Evolutionary conservation across 495 filamentous ascomycete genomes (phyloP), one percentile per base, ranked within the genome.

Genomic region (Amphirosellinia nigrospora): DNA sequence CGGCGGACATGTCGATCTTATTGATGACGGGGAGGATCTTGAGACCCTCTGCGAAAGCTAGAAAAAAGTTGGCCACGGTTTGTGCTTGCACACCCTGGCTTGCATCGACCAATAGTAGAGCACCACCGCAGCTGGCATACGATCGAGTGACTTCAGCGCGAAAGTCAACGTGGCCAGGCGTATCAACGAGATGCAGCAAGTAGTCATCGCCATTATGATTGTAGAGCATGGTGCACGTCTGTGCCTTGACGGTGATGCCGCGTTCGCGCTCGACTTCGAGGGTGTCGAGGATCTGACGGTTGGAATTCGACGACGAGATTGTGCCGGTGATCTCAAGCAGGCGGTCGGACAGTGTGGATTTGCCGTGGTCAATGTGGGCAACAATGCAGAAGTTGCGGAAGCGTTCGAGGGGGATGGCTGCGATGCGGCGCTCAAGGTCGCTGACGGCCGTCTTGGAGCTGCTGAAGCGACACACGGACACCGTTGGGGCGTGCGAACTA

Each of bases 361-460:
- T 99, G 77, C 96, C 96, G 90, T 99, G 96, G 81, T 99, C 96
- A 80, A 99, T 97, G 79, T 99, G 96, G 6, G 96, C 96, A 64
- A 99, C 96, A 75, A 99, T 98, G 78, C 96, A 99, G 77, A 99
- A 94, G 78, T 99, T 99, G 45, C 96, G 91, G 79, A 93, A 99
- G 21, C 94, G 91, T 36, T 94, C 91, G 71, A 98, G 88, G 5
- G 96, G 96, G 70, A 99, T 97, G 0, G 86, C 90, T 11, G 91
- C 85, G 64, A 99, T 98, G 73, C 96, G 87, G 48, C 82, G 82
- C 79, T 98, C 96, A 21, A 97, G 85, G 38, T 91, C 89, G 43
- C 64, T 53, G 0, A 66, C 46, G n/a, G 36, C 66, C 2, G 63
- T 32, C 48, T 77, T 79, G 1, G 64, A 67, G 69, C 63, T 78